Conservation (phyloP, 2,329 filamentous ascomycete genomes). For the Lachnellula cervina region DNA sequence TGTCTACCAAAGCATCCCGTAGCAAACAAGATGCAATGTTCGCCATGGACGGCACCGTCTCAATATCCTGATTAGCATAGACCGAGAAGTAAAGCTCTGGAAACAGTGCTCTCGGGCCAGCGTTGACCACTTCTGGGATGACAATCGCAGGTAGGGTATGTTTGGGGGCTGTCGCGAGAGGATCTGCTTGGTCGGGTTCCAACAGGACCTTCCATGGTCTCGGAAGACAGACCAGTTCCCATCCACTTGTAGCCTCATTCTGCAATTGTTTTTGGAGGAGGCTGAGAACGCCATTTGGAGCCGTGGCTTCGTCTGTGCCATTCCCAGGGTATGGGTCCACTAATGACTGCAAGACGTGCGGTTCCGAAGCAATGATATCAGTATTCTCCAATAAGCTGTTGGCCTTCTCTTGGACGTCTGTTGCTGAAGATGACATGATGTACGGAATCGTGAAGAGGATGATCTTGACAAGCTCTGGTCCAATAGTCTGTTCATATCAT, state of each 20-base stretch:
- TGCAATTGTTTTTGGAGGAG: conserved; percentile 84
- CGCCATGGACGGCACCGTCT: conserved; percentile 76
- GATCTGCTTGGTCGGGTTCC: conserved; percentile 57
- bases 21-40: conserved; percentile 78
- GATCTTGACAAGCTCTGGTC: conserved; percentile 90
- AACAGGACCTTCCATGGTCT: conserved; percentile 61
- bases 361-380: conserved; percentile 86
- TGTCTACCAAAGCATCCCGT: conserved; percentile 81
- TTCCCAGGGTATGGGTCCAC: conserved; percentile 79
- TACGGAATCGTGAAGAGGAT: conserved; percentile 94
- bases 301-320: conserved; percentile 55
- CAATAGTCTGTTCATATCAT: conserved; percentile 47
- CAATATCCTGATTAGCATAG: conserved; percentile 78
- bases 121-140: conserved; percentile 69
- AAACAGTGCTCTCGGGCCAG: conserved; percentile 73
- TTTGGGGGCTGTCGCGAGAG: conserved; percentile 57
- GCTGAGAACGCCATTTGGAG: conserved; percentile 68
- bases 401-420: conserved; percentile 67
- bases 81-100: conserved; percentile 94
- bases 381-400: conserved; percentile 84
- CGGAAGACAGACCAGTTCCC: conserved; percentile 68
- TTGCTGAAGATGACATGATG: conserved; percentile 68
- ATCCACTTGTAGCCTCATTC: conserved; percentile 66
- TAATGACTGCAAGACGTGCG: conserved; percentile 76
- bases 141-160: conserved; percentile 72